phyloP scores from a whole-genome alignment of 306 rosid species.

The Rubus idaeus region DNA sequence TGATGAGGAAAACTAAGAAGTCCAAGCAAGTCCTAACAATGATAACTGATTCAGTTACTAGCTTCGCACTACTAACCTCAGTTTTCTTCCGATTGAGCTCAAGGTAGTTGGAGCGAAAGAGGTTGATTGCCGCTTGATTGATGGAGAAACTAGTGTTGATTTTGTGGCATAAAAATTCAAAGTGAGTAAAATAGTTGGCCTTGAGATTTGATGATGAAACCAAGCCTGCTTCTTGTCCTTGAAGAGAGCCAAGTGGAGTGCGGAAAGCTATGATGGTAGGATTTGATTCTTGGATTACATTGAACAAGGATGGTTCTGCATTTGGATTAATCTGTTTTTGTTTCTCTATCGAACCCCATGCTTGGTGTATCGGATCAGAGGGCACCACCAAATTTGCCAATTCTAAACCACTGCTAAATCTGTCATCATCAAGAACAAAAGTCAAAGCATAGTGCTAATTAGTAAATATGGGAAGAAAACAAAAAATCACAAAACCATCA shows the following conservation, averaged over 20 bases:
- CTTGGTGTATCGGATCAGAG: slow-evolving; percentile 29
- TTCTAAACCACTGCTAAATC: slow-evolving; percentile 55
- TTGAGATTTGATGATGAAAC: slow-evolving; percentile 28
- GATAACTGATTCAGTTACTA: no score
- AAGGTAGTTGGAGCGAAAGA: slow-evolving; percentile 15
- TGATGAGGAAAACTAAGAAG: not conserved
- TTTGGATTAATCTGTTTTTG: not conserved
- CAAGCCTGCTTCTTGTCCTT: not conserved
- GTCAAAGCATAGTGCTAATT: not conserved
- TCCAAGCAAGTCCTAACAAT: no score
- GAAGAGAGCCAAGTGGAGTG: slow-evolving; percentile 15
- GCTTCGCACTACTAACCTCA: no score
- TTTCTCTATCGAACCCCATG: slow-evolving; percentile 29
- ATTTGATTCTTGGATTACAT: not conserved
- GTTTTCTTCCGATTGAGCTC: slow-evolving; percentile 5
- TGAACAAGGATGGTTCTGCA: not conserved
- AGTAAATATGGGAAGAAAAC: no score
- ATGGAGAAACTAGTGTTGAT: slow-evolving; percentile 28
- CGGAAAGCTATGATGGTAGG: slow-evolving; percentile 37
- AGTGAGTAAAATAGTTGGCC: slow-evolving; percentile 9
- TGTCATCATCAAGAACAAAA: slow-evolving; percentile 25
- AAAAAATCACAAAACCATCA: no score
- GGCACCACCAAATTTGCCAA: slow-evolving; percentile 28
- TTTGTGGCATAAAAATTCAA: slow-evolving; percentile 43
- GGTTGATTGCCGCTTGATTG: slow-evolving; percentile 29